Evolutionary conservation across 805 yeast species (phyloP).

Genomic region (Starmerella sirachaensis): DNA sequence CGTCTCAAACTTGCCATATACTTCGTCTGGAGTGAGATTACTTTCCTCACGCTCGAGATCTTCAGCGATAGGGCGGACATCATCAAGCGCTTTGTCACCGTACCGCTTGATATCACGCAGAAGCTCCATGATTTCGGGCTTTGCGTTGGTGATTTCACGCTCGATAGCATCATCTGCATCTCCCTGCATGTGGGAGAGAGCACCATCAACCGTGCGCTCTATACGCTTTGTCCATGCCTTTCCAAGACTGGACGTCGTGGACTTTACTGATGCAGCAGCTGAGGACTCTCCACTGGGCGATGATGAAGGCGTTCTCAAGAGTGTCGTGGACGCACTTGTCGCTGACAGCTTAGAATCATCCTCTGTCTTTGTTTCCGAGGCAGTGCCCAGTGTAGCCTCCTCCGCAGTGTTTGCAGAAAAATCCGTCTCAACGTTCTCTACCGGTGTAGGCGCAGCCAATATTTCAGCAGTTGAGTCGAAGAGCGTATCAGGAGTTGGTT

Average conservation of each 20-base stretch:
- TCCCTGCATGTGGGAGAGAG: slow-evolving; percentile 18
- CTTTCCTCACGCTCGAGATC: slow-evolving; percentile 16
- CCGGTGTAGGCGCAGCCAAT: no score
- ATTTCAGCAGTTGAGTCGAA: no score
- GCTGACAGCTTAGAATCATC: no score
- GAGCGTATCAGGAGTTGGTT: no score
- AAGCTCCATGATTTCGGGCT: slow-evolving; percentile 21
- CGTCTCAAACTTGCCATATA: slow-evolving; percentile 20
- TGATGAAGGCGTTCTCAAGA: no score
- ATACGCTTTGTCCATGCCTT: slow-evolving; percentile 17
- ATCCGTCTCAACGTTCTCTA: no score
- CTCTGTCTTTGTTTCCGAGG: no score
- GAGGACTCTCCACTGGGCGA: no score
- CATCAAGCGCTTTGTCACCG: slow-evolving; percentile 18
- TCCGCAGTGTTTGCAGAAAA: no score
- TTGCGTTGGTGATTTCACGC: slow-evolving; percentile 14
- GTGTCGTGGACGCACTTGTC: no score
- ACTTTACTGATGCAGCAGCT: neutral
- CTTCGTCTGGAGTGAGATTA: slow-evolving; percentile 6
- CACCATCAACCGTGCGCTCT: slow-evolving; percentile 19
- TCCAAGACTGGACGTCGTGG: neutral
- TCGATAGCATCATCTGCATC: slow-evolving; percentile 12
- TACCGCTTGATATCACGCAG: slow-evolving; percentile 17
- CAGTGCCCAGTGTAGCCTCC: no score
- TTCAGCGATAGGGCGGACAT: slow-evolving; percentile 13